Percentiles rank a stretch among this genome's conserved stretches.
phyloP scores from a whole-genome alignment of 805 yeast genomes.

The Lachancea thermotolerans region DNA sequence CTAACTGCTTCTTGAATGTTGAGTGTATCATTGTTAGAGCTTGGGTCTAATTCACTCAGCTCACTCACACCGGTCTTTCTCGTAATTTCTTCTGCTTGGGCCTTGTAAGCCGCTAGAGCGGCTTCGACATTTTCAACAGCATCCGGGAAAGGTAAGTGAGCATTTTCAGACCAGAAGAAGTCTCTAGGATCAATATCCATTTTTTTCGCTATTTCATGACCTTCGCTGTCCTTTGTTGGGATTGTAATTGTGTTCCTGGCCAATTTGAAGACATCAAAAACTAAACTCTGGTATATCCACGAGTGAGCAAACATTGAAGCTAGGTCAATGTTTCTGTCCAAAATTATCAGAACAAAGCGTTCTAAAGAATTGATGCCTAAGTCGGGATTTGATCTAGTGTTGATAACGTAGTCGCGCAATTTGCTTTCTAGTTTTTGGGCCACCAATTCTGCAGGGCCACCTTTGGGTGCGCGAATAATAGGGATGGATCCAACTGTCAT shows the following conservation, averaged over 20 bases:
- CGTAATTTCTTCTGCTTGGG: constrained; percentile 83
- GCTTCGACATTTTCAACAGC: constrained; percentile 95
- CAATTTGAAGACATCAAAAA: constrained; percentile 82
- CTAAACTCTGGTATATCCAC: constrained; percentile 96
- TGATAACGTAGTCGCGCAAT: constrained; percentile 78
- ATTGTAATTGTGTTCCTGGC: constrained; percentile 76
- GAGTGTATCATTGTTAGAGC: constrained; percentile 45
- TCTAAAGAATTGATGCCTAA: constrained; percentile 35
- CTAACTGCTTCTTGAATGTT: constrained; percentile 83
- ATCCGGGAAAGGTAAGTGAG: constrained; percentile 91
- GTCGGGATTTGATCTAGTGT: constrained; percentile 36
- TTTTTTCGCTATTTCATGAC: constrained; percentile 41
- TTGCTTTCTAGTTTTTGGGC: constrained; percentile 81
- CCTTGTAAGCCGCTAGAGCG: constrained; percentile 73
- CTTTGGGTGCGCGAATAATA: constrained; percentile 80
- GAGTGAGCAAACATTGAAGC: constrained; percentile 94
- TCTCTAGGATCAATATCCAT: constrained; percentile 91
- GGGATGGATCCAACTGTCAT: constrained; percentile 79
- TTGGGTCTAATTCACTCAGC: constrained; percentile 64
- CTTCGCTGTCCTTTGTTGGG: constrained; percentile 35
- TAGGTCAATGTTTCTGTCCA: constrained; percentile 86
- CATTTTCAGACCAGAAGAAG: constrained; percentile 82
- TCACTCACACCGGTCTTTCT: constrained; percentile 63
- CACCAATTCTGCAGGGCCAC: constrained; percentile 93
- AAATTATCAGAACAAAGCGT: constrained; percentile 68